phyloP scores from a whole-genome alignment of 352 stramenopile species.

The Thalassiosira hispida region DNA sequence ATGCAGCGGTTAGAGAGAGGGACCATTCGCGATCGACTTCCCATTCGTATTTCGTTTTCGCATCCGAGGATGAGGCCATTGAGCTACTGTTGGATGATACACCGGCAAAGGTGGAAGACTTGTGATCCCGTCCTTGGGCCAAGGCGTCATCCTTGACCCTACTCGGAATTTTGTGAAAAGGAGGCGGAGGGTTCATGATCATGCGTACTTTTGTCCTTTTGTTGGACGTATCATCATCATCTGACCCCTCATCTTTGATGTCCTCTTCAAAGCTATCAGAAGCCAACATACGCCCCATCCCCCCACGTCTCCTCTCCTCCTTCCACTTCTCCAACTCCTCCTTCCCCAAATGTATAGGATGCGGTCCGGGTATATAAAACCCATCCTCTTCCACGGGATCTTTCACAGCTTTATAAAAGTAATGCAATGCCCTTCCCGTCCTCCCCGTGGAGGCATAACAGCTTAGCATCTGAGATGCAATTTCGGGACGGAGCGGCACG shows the following conservation, averaged over 20 bases:
- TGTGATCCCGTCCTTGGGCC: constrained; percentile 12
- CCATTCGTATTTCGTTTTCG: constrained; percentile 66
- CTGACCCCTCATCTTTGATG: neutral
- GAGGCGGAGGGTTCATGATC: constrained; percentile 52
- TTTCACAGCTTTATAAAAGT: constrained; percentile 75
- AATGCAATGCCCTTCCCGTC: constrained; percentile 70
- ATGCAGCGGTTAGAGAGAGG: constrained; percentile 51
- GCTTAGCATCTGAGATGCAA: constrained; percentile 77
- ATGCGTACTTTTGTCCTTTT: constrained; percentile 38
- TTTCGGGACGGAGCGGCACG: constrained; percentile 52
- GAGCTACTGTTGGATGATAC: neutral
- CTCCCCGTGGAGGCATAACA: constrained; percentile 65
- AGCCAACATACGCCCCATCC: constrained; percentile 15
- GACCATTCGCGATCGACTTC: constrained; percentile 73
- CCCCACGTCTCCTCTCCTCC: constrained; percentile 24
- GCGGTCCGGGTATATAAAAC: constrained; percentile 47
- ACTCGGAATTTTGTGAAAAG: constrained; percentile 79
- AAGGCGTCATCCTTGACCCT: constrained; percentile 46
- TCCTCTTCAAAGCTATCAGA: neutral
- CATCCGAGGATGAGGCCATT: constrained; percentile 30
- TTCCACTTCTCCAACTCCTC: constrained; percentile 45
- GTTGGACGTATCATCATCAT: constrained; percentile 7
- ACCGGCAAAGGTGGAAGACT: constrained; percentile 16
- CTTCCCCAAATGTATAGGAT: constrained; percentile 49
- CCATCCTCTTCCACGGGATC: constrained; percentile 56